Percentiles rank a stretch among this genome's conserved stretches.
Conservation (phyloP, 2,329 filamentous ascomycete species). For the Aureobasidium sp. region DNA sequence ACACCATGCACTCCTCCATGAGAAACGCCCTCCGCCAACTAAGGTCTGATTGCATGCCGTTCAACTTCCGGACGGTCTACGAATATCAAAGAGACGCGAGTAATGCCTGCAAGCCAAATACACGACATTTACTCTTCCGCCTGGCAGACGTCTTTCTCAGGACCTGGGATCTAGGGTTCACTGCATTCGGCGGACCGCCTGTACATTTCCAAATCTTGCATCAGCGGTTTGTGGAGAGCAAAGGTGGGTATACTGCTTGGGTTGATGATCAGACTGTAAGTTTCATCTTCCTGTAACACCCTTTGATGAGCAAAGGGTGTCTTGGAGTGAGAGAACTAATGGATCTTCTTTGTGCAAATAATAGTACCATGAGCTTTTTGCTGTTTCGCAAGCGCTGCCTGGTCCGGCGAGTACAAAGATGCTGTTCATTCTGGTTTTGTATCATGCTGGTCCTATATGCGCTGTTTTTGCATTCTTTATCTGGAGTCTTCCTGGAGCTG, state of each 20-base stretch:
- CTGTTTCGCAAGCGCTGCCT: conserved; percentile 58
- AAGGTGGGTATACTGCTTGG: conserved; percentile 42
- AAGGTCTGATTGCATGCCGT: not conserved
- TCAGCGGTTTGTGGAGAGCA: conserved; percentile 53
- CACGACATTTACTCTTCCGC: not conserved
- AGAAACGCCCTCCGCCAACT: not conserved
- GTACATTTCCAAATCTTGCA: conserved; percentile 65
- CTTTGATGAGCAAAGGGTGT: too few species aligned
- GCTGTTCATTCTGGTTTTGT: conserved; percentile 59
- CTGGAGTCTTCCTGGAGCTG: conserved; percentile 63
- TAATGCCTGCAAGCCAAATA: not conserved
- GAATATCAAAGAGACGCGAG: not conserved
- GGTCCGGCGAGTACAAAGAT: conserved; percentile 67
- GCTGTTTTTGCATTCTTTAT: conserved; percentile 55
- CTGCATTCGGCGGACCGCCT: conserved; percentile 59
- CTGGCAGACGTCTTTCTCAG: not conserved
- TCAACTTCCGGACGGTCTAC: not conserved
- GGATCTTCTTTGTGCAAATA: not conserved
- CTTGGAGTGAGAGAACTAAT: not conserved
- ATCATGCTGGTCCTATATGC: conserved; percentile 53
- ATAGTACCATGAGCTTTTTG: conserved; percentile 67
- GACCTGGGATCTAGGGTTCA: conserved; percentile 57
- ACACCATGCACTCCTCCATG: not conserved
- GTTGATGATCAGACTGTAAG: conserved; percentile 61
- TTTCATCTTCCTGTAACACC: not conserved